These are phyloP conservation scores for Rhodotorula sp. DNA, from an alignment of 1,284 basidiomycete species.

Conservation along the genomic window DNA sequence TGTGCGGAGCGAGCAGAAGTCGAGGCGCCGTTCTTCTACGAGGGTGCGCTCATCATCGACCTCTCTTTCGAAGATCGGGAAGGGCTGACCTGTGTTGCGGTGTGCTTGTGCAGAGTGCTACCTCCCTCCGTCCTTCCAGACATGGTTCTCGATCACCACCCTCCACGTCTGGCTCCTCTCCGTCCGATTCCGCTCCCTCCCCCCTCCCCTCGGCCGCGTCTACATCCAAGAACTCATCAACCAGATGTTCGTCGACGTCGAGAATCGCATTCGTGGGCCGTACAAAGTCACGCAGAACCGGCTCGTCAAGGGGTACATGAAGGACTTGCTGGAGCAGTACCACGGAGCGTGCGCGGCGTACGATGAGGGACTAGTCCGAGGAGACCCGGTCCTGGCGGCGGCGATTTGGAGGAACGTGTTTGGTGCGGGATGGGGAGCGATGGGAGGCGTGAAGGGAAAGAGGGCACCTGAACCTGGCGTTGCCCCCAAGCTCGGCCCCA, in stretches of 20 bases:
- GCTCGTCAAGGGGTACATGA: constrained; percentile 85
- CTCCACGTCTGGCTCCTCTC: constrained; percentile 89
- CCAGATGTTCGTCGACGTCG: constrained; percentile 94
- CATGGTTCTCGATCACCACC: constrained; percentile 94
- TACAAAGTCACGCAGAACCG: constrained; percentile 69
- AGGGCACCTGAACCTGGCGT: constrained; percentile 38
- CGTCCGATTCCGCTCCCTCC: constrained; percentile 81
- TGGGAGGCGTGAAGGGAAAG: constrained; percentile 50
- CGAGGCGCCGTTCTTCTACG: constrained; percentile 53
- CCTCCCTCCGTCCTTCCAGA: constrained; percentile 90
- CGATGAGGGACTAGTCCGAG: constrained; percentile 70
- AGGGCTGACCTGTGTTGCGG: not conserved
- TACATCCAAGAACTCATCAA: constrained; percentile 82
- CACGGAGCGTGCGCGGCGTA: constrained; percentile 76
- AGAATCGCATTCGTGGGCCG: constrained; percentile 76
- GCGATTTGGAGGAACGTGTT: constrained; percentile 92
- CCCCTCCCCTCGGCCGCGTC: constrained; percentile 61
- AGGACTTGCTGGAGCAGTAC: constrained; percentile 85
- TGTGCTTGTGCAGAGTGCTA: constrained; percentile 63
- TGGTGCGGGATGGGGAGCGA: constrained; percentile 51
- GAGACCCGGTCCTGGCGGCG: constrained; percentile 76
- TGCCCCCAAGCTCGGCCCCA: constrained; percentile 59
- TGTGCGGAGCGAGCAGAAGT: constrained; percentile 53
- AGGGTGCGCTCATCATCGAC: constrained; percentile 29
- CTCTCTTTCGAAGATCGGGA: not conserved